A percentile compares a stretch with the other conserved stretches of the same genome.
Conservation (phyloP, 2,329 filamentous ascomycete genomes). For the Cordyceps tenuipes region DNA sequence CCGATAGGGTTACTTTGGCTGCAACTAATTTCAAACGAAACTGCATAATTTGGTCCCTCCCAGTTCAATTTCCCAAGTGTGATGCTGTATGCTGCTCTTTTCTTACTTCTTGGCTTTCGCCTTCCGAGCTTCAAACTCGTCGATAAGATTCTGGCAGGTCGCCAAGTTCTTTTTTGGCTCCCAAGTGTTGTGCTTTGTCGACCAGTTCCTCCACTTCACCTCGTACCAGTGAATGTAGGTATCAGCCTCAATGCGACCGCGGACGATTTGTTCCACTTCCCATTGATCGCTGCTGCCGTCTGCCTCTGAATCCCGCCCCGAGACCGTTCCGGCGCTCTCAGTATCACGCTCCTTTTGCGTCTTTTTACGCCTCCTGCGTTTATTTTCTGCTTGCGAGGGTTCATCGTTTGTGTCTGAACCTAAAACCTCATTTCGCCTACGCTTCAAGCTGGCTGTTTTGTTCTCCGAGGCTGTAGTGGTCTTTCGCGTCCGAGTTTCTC, state of each 20-base stretch:
- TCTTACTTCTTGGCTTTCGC: neutral
- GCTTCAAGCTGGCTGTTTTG: neutral
- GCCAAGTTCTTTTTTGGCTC: conserved; percentile 39
- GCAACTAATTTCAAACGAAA: neutral
- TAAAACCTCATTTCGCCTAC: neutral
- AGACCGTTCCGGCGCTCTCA: conserved; percentile 13
- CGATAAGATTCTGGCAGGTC: conserved; percentile 29
- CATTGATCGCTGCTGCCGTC: conserved; percentile 26
- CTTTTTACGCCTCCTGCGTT: neutral
- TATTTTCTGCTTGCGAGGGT: neutral
- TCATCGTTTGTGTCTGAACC: neutral
- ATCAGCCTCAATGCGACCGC: conserved; percentile 28
- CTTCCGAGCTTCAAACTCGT: conserved; percentile 25
- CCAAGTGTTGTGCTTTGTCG: conserved; percentile 41
- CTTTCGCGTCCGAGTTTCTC: neutral
- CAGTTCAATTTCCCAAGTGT: too few species aligned
- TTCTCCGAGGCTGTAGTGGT: neutral
- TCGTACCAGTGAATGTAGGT: conserved; percentile 34
- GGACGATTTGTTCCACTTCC: conserved; percentile 40
- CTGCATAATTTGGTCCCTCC: neutral
- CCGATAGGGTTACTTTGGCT: neutral
- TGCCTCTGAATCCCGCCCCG: conserved; percentile 10
- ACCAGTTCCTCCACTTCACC: conserved; percentile 47
- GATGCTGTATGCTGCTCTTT: neutral
- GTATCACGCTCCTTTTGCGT: neutral